phyloP scores from a whole-genome alignment of 345 rosid species.

The Ceriops zippeliana region DNA sequence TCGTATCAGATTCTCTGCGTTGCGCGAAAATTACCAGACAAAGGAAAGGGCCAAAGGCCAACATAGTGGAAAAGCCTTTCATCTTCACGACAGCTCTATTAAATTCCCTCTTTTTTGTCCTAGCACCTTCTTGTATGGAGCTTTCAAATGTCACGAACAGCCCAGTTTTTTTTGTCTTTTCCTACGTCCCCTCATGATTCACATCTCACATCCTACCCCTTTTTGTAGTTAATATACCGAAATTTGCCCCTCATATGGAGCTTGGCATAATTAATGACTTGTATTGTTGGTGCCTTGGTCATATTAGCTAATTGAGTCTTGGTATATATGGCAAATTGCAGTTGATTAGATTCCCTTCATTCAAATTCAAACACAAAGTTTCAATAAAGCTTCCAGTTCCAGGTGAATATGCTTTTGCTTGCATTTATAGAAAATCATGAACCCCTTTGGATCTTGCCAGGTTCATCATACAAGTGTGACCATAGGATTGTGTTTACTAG shows the following conservation, averaged over 20 bases:
- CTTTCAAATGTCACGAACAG: constrained; percentile 19
- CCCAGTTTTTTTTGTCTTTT: not conserved
- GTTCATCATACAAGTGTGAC: too few relatives aligned
- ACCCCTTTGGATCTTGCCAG: too few relatives aligned
- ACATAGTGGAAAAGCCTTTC: not conserved
- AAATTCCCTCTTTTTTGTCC: not conserved
- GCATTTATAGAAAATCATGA: too few relatives aligned
- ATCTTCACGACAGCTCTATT: not conserved
- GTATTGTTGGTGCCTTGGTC: constrained; percentile 3
- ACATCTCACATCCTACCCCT: not conserved
- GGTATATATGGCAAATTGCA: not conserved
- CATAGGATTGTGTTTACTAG: too few relatives aligned
- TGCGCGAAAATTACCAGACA: constrained; percentile 1
- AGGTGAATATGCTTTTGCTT: too few relatives aligned
- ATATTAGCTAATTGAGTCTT: not conserved
- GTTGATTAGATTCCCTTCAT: not conserved
- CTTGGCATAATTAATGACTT: not conserved
- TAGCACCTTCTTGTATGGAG: constrained; percentile 16
- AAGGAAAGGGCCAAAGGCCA: constrained; percentile 18
- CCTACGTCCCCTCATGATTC: not conserved
- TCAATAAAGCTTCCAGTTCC: not conserved
- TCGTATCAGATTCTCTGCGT: constrained; percentile 22
- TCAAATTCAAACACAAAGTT: not conserved
- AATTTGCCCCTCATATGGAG: not conserved
- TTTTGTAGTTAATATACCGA: not conserved